A percentile compares a stretch with the other conserved stretches of the same genome.
These are phyloP conservation scores for Lentinula sp. DNA, from an alignment of 768 basidiomycete genomes.

Conservation along the genomic window DNA sequence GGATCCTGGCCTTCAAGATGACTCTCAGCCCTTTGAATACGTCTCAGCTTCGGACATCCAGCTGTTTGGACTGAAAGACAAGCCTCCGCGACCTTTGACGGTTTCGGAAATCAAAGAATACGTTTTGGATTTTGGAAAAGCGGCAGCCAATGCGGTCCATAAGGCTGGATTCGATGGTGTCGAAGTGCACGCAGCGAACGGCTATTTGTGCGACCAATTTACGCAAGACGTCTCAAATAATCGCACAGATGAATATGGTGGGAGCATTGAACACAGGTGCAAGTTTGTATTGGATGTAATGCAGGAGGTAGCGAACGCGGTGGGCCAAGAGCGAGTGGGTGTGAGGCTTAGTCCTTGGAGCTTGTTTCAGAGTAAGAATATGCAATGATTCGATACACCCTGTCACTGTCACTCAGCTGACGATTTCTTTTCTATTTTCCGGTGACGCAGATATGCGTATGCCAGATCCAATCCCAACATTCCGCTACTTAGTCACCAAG, in stretches of 20 bases:
- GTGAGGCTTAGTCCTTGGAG: constrained; percentile 38
- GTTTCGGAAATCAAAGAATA: constrained; percentile 30
- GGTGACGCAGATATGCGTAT: constrained; percentile 28
- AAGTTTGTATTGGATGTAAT: constrained; percentile 41
- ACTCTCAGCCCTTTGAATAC: constrained; percentile 10
- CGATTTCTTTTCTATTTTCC: constrained; percentile 6
- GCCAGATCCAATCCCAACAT: constrained; percentile 36
- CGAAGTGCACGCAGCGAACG: constrained; percentile 25
- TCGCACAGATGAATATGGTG: constrained; percentile 47
- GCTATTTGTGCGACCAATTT: constrained; percentile 23
- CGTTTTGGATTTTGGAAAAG: constrained; percentile 29
- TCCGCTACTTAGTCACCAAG: constrained; percentile 31
- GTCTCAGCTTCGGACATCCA: constrained; percentile 16
- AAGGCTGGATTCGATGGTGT: constrained; percentile 50
- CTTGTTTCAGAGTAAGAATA: constrained; percentile 17
- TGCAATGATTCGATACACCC: constrained; percentile 6
- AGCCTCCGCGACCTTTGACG: constrained; percentile 23
- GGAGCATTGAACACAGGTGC: constrained; percentile 39
- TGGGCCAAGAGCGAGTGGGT: constrained; percentile 36
- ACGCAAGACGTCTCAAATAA: constrained; percentile 30
- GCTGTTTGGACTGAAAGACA: not conserved
- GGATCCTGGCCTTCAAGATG: constrained; percentile 5
- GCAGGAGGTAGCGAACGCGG: constrained; percentile 30
- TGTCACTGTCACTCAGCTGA: constrained; percentile 7
- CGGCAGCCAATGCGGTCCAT: constrained; percentile 34